Evolutionary conservation across 75 land plant genomes (phyloP).

Genomic region (Sequoiadendron giganteum): DNA sequence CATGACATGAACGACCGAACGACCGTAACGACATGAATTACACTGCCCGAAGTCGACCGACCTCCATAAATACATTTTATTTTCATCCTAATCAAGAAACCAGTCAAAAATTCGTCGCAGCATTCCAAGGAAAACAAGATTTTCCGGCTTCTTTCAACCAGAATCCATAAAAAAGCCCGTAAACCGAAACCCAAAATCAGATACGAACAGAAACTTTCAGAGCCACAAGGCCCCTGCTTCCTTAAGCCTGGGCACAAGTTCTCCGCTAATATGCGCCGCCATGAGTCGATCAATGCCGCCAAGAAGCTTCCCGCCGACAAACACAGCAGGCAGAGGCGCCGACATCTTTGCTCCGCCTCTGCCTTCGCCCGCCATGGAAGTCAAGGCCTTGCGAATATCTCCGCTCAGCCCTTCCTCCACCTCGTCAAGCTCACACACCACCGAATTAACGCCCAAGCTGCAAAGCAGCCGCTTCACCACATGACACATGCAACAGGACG

Average conservation of each 20-base stretch:
- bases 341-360: background rate
- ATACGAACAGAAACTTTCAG: slow-evolving; percentile 10
- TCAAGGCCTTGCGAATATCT: slow-evolving; percentile 19
- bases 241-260: slow-evolving; percentile 64
- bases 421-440: slow-evolving; percentile 25
- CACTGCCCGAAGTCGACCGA: no score
- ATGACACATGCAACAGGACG: slow-evolving; percentile 39
- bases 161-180: no score
- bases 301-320: slow-evolving; percentile 62
- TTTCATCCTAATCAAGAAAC: no score
- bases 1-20: no score
- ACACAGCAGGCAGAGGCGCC: slow-evolving; percentile 49
- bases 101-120: no score
- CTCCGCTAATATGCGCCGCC: slow-evolving; percentile 70
- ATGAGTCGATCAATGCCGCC: slow-evolving; percentile 76
- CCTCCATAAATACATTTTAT: no score
- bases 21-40: no score
- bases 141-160: no score
- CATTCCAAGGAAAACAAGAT: no score
- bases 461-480: slow-evolving; percentile 31
- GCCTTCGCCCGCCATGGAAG: background rate
- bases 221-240: slow-evolving; percentile 85
- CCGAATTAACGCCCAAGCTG: slow-evolving; percentile 26
- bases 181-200: background rate
- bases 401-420: slow-evolving; percentile 5